These are phyloP conservation scores for Cladosporium sphaerospermum DNA, from an alignment of 2,329 filamentous ascomycete species.

Conservation along the genomic window DNA sequence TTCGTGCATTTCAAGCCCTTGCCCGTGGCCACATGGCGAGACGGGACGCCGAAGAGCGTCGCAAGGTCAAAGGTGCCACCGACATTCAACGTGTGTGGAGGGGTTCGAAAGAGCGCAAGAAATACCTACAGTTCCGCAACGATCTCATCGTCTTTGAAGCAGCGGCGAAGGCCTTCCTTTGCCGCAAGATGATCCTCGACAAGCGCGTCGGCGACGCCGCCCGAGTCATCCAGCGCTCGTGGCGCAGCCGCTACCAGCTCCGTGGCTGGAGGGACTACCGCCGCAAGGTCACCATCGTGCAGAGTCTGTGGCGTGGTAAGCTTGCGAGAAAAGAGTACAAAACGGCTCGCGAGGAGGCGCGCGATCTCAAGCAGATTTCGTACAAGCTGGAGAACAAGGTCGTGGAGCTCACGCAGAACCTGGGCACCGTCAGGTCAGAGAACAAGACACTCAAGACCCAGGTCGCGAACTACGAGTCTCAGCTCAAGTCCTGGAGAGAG, in stretches of 20 bases:
- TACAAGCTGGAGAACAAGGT: conserved; percentile 99
- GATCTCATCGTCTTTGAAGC: conserved; percentile 87
- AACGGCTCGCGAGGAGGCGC: conserved; percentile 84
- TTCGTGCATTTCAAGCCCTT: conserved; percentile 73
- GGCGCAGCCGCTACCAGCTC: conserved; percentile 74
- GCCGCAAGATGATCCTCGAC: conserved; percentile 87
- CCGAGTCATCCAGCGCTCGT: conserved; percentile 80
- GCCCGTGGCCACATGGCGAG: conserved; percentile 73
- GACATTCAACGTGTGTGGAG: conserved; percentile 95
- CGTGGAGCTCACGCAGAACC: conserved; percentile 88
- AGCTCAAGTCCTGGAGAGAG: conserved; percentile 93
- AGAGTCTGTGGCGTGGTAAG: conserved; percentile 88
- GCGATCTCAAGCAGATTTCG: conserved; percentile 97
- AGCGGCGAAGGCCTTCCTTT: conserved; percentile 82
- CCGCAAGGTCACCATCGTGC: conserved; percentile 79
- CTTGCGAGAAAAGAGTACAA: conserved; percentile 79
- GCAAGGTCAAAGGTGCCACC: conserved; percentile 79
- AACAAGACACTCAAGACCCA: conserved; percentile 86
- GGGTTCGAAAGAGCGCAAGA: conserved; percentile 81
- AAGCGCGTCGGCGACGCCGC: conserved; percentile 89
- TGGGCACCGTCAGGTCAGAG: conserved; percentile 87
- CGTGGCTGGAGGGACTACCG: conserved; percentile 82
- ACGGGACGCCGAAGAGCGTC: conserved; percentile 69
- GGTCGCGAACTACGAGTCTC: conserved; percentile 90
- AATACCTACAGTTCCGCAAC: conserved; percentile 69